A percentile compares a stretch with the other conserved stretches of the same genome.
Conservation (phyloP, 352 stramenopile species). For the Globisporangium spinosum region DNA sequence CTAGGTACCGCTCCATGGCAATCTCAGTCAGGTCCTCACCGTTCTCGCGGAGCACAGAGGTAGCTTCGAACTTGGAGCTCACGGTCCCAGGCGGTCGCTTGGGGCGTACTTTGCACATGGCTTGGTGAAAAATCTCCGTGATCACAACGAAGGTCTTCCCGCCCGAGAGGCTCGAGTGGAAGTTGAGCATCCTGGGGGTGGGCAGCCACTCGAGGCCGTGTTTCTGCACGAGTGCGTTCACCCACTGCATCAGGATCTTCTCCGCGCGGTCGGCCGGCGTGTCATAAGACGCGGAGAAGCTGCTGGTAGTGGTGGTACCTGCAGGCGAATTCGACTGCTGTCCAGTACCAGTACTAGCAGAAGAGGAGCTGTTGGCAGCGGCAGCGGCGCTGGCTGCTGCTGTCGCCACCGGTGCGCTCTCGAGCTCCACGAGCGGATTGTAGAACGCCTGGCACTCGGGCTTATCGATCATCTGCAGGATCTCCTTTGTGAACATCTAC, state of each 20-base stretch:
- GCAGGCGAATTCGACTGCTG: background rate
- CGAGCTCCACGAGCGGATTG: conserved; percentile 55
- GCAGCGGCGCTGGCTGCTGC: conserved; percentile 1
- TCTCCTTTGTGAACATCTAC: conserved; percentile 59
- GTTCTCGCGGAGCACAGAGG: conserved; percentile 69
- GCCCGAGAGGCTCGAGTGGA: conserved; percentile 61
- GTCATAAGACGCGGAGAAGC: conserved; percentile 36
- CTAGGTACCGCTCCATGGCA: conserved; percentile 67
- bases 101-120: conserved; percentile 52
- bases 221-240: conserved; percentile 50
- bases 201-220: conserved; percentile 50
- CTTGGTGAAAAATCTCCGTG: conserved; percentile 59
- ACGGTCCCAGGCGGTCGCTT: conserved; percentile 26
- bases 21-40: conserved; percentile 79
- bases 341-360: background rate
- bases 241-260: conserved; percentile 72
- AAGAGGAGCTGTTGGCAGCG: background rate
- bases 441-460: conserved; percentile 61
- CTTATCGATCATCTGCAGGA: conserved; percentile 57
- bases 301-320: background rate
- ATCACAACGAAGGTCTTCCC: conserved; percentile 50
- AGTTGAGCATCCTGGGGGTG: conserved; percentile 53
- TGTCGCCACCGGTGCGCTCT: conserved; percentile 16
- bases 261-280: conserved; percentile 61
- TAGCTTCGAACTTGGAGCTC: conserved; percentile 45